Conservation (phyloP, 805 yeast species). For the Kluyveromyces dobzhanskii region DNA sequence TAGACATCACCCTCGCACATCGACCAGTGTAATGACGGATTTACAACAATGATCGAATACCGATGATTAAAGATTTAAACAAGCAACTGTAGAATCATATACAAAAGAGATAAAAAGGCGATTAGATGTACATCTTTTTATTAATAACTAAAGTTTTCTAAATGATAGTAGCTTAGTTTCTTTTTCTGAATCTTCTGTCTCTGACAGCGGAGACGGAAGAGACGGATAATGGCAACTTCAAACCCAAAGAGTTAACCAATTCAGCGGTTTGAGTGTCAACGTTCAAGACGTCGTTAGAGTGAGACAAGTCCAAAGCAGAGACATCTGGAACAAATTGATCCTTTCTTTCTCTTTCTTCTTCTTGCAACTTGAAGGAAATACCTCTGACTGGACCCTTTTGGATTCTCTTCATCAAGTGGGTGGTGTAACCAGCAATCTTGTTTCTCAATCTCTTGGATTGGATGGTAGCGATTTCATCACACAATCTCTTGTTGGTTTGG, state of each 20-base stretch:
- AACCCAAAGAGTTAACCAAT: constrained; percentile 89
- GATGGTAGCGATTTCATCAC: constrained; percentile 96
- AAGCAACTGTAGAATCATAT: constrained; percentile 2
- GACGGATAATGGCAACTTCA: constrained; percentile 79
- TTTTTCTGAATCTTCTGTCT: constrained; percentile 87
- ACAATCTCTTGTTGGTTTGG: constrained; percentile 99
- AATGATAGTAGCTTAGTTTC: constrained; percentile 45
- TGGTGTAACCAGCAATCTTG: constrained; percentile 99
- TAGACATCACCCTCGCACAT: no score
- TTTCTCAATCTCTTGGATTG: constrained; percentile 99
- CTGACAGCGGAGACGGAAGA: constrained; percentile 84
- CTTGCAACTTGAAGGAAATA: constrained; percentile 99
- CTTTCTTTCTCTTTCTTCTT: constrained; percentile 99
- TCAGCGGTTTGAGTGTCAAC: constrained; percentile 96
- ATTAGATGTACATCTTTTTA: constrained; percentile 7
- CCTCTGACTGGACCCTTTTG: constrained; percentile 99
- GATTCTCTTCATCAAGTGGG: constrained; percentile 99
- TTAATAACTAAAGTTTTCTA: constrained; percentile 11
- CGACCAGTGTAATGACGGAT: not conserved
- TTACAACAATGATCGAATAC: constrained; percentile 4
- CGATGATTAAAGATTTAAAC: constrained; percentile 2
- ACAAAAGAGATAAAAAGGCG: not conserved
- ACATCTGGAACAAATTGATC: constrained; percentile 99
- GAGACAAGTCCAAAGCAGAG: constrained; percentile 97
- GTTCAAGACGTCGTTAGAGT: constrained; percentile 92